phyloP scores from a whole-genome alignment of 108 stramenopile species.

The Epipyxis sp. region DNA sequence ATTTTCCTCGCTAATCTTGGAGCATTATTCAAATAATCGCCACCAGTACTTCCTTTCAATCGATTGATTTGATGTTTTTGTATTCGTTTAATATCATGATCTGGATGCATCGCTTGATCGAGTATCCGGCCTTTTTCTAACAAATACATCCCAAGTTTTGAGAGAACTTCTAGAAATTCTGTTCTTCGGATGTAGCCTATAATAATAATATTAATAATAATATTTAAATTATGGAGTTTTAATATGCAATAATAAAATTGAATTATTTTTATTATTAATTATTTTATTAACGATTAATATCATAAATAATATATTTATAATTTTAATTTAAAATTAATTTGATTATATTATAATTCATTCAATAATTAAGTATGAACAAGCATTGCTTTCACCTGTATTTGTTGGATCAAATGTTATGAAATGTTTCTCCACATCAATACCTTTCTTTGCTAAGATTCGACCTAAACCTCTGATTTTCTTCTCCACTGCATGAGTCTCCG shows the following conservation, averaged over 20 bases:
- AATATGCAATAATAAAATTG: no score
- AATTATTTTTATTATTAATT: no score
- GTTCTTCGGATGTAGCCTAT: slow-evolving; percentile 5
- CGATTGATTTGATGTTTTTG: slow-evolving; percentile 23
- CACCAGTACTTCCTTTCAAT: background rate
- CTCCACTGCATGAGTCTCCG: slow-evolving; percentile 51
- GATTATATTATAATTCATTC: no score
- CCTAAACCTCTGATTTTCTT: slow-evolving; percentile 51
- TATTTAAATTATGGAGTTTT: no score
- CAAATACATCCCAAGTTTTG: slow-evolving; percentile 5
- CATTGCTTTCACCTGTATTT: no score
- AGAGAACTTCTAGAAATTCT: slow-evolving; percentile 12
- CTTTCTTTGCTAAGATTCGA: slow-evolving; percentile 35
- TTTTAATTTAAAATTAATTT: no score
- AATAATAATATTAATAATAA: no score
- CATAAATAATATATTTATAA: no score
- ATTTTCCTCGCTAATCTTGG: slow-evolving; percentile 23
- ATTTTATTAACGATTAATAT: no score
- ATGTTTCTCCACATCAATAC: slow-evolving; percentile 39
- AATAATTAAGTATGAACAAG: no score
- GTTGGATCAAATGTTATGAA: slow-evolving; percentile 47
- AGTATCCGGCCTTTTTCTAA: slow-evolving; percentile 14
- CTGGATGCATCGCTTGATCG: background rate
- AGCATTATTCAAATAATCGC: background rate
- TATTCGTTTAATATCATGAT: background rate